phyloP scores from a whole-genome alignment of 1,284 basidiomycete genomes.

The Irpex sp. region DNA sequence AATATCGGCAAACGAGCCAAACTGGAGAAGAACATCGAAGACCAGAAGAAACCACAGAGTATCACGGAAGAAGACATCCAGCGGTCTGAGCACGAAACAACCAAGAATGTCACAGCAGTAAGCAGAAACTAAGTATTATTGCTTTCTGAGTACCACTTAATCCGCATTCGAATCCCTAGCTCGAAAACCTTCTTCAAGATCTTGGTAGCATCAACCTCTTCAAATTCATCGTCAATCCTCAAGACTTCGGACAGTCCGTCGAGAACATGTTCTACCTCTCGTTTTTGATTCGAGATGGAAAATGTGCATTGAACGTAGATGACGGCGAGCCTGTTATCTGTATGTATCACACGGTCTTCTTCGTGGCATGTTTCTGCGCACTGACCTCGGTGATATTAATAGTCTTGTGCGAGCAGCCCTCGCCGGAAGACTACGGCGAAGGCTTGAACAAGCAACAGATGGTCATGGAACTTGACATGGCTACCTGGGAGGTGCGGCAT shows the following conservation, averaged over 20 bases:
- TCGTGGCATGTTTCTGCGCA: not conserved
- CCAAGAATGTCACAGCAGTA: slow-evolving; percentile 71
- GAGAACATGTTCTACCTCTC: slow-evolving; percentile 94
- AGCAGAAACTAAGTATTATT: not conserved
- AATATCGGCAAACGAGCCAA: slow-evolving; percentile 55
- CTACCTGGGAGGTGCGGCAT: slow-evolving; percentile 66
- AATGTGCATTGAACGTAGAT: slow-evolving; percentile 66
- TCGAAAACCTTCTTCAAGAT: slow-evolving; percentile 50
- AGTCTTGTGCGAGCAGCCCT: slow-evolving; percentile 61
- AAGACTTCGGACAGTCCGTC: slow-evolving; percentile 87
- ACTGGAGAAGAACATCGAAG: slow-evolving; percentile 70
- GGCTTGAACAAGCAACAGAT: slow-evolving; percentile 76
- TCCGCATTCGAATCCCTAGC: slow-evolving; percentile 29
- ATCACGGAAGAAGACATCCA: slow-evolving; percentile 74
- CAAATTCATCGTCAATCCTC: slow-evolving; percentile 81
- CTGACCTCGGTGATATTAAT: not conserved
- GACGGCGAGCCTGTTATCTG: slow-evolving; percentile 75
- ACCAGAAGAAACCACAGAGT: slow-evolving; percentile 68
- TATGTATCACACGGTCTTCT: slow-evolving; percentile 25
- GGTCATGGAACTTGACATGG: slow-evolving; percentile 84
- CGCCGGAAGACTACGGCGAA: slow-evolving; percentile 55
- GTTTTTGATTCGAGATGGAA: slow-evolving; percentile 84
- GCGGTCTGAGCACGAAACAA: slow-evolving; percentile 77
- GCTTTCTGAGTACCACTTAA: too few species aligned
- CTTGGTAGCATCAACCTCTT: slow-evolving; percentile 69